Base-by-base conservation (phyloP, 805 yeast genomes). In the Tetrapisispora fleetii region DNA sequence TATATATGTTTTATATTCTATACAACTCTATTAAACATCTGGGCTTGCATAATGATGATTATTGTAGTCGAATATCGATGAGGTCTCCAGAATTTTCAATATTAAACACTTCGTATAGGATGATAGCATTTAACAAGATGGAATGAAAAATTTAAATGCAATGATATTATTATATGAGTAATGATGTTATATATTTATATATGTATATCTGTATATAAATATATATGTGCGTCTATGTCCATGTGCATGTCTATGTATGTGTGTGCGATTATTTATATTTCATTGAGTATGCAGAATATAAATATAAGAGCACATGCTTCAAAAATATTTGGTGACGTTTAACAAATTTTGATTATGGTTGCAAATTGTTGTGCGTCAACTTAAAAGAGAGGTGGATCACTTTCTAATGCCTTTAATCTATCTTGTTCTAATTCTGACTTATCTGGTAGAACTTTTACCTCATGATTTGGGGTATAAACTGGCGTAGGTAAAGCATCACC, bases 401-500 rank as follows among this genome's bases (percentile, higher is more conserved):
- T 70, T 48, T 72, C 75, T 48, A 70, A 39, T n/a, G 54, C 59
- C 47, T 64, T 57, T 37, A 74, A 52, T 48, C 74, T 60, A 46
- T 51, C 45, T 47, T 65, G 63, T 52, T 72, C 76, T 32, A 67
- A 44, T 49, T 74, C 78, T 16, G 59, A 63, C 54, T 74, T 73
- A 55, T 73, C 76, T 39, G 33, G 18, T 2, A 52, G 40, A 4
- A 43, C 40, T 13, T 48, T 33, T 8, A 47, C 41, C 11, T 47
- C 42, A n/a, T 45, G 28, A 45, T 53, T 54, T 13, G 58, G 59
- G 3, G 58, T 58, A 38, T 55, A 60, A n/a, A 48, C 54, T 33
- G 58, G 66, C 30, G 49, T 59, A 9, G 57, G 56, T 7, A 48
- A 52, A 1, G 17, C 22, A 11, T 14, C 40, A 18, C 27, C 28